phyloP scores from a whole-genome alignment of 257 asterid genomes.

The Hygrophila difformis region DNA sequence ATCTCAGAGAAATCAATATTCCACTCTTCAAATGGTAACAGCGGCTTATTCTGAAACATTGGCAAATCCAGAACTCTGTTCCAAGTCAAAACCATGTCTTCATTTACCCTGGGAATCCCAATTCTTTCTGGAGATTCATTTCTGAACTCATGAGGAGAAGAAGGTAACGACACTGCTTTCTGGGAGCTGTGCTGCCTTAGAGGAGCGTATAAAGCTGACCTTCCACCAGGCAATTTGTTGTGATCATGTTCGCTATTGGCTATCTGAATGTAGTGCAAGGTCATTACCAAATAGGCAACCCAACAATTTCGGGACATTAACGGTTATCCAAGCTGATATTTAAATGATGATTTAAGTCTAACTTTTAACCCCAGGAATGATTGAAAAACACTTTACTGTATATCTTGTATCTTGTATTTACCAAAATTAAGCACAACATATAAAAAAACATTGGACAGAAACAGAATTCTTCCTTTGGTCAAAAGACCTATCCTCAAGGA shows the following conservation, averaged over 20 bases:
- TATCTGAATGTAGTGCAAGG: constrained; percentile 24
- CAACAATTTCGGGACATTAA: no score
- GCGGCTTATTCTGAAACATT: constrained; percentile 70
- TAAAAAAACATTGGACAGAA: no score
- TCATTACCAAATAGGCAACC: no score
- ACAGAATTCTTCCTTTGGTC: no score
- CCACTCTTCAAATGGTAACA: constrained; percentile 91
- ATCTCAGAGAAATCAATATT: constrained; percentile 84
- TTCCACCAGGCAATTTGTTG: constrained; percentile 22
- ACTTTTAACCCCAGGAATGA: no score
- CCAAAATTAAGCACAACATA: no score
- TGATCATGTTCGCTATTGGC: constrained; percentile 17
- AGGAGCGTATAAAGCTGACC: constrained; percentile 16
- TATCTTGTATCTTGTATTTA: no score
- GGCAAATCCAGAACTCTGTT: constrained; percentile 73
- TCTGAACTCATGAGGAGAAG: constrained; percentile 85
- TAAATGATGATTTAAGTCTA: no score
- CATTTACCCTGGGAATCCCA: constrained; percentile 33
- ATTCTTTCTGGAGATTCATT: constrained; percentile 39
- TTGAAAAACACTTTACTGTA: no score
- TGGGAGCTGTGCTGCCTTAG: constrained; percentile 35
- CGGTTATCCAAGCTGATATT: no score
- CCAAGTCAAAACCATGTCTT: constrained; percentile 73
- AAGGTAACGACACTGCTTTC: constrained; percentile 83
- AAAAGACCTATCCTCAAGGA: no score